Base-by-base conservation (phyloP, 208 protist species). In the Kentomonas sorsogonicus region DNA sequence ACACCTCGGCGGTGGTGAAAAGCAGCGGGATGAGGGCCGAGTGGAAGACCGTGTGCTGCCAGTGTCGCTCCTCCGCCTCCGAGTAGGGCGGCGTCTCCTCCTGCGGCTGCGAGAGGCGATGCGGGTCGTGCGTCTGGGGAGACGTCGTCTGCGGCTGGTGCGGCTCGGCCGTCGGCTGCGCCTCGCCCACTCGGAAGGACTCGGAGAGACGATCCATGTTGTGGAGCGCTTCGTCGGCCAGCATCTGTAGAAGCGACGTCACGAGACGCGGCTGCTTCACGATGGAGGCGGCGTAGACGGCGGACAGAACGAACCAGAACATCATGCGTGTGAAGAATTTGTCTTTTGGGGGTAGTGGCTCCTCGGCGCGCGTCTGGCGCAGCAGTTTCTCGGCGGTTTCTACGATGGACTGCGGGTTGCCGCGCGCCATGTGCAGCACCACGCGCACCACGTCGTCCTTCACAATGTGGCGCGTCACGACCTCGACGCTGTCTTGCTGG, bases 11-110 rank as follows among this genome's bases (percentile, higher is more conserved):
- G n/a, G 90, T 75, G 33, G 58, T 46, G 10, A 89, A 74, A 11
- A 95, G 67, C 22, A 93, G 51, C 27, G 85, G 79, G 22, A 93
- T 46, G 58, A 89, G 52, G n/a, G 80, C 89, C 0, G 76, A 86
- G 56, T 88, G 74, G 31, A 90, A 50, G 16, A 77, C 78, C 0
- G 75, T 77, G 52, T 79, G 69, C n/a, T 74, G 53, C 47, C 63
- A 41, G 40, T 65, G 63, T 45, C 54, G 56, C 36, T 66, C 47
- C 48, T 60, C 47, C 5, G 57, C 51, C 18, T 41, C 26, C 43
- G 26, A 36, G 46, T 59, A 29, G 59, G 64, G 26, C 34, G 33
- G 60, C 18, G n/a, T n/a, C n/a, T n/a, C n/a, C n/a, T n/a, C n/a
- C n/a, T n/a, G n/a, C n/a, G n/a, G n/a, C n/a, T n/a, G n/a, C n/a